phyloP scores from a whole-genome alignment of 1,139 yeast species.

The Scheffersomyces segobiensis region DNA sequence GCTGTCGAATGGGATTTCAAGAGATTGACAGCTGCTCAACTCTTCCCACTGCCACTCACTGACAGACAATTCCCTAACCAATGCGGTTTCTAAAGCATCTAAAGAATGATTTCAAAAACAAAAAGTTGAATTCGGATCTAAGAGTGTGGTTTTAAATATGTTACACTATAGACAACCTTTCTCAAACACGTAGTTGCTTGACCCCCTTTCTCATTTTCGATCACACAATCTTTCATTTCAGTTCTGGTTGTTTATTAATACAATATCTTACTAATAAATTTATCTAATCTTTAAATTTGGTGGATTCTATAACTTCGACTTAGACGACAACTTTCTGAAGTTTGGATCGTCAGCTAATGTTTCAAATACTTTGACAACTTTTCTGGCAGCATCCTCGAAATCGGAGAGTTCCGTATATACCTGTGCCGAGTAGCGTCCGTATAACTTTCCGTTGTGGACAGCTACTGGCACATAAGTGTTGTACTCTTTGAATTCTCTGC shows the following conservation, averaged over 20 bases:
- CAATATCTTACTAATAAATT: neutral
- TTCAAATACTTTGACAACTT: slow-evolving; percentile 16
- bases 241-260: neutral
- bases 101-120: neutral
- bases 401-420: slow-evolving; percentile 59
- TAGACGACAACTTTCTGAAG: neutral
- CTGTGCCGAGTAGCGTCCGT: slow-evolving; percentile 60
- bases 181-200: neutral
- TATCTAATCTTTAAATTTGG: neutral
- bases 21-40: slow-evolving; percentile 52
- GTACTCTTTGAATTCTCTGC: slow-evolving; percentile 18
- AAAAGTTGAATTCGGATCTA: neutral
- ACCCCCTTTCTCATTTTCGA: neutral
- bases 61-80: slow-evolving; percentile 69
- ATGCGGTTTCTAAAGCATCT: slow-evolving; percentile 40
- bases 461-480: slow-evolving; percentile 50
- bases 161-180: neutral
- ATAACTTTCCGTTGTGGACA: slow-evolving; percentile 41
- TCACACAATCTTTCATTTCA: neutral
- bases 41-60: slow-evolving; percentile 79
- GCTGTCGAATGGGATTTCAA: slow-evolving; percentile 87
- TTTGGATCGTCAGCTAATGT: neutral
- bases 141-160: neutral
- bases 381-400: slow-evolving; percentile 45
- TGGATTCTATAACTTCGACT: neutral